These are phyloP conservation scores for Grigorovia transvaalensis DNA, from an alignment of 805 yeast genomes.

Conservation along the genomic window DNA sequence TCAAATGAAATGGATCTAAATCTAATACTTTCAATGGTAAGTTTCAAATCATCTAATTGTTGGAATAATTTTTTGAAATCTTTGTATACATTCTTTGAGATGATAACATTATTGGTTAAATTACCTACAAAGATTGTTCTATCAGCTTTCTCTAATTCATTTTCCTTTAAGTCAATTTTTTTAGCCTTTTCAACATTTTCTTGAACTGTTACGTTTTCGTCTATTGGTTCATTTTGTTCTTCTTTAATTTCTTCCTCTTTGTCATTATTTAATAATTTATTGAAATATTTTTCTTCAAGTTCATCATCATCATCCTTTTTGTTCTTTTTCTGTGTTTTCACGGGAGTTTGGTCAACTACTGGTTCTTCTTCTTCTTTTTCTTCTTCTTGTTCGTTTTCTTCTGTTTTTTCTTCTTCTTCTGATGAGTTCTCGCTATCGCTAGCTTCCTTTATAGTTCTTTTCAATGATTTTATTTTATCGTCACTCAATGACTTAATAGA, in stretches of 20 bases:
- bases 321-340: conserved; percentile 3
- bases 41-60: conserved; percentile 19
- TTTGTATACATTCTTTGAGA: conserved; percentile 50
- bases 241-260: conserved; percentile 24
- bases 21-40: conserved; percentile 58
- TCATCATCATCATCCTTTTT: conserved; percentile 30
- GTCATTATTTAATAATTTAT: conserved; percentile 31
- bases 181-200: conserved; percentile 31
- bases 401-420: conserved; percentile 9
- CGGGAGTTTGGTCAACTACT: neutral
- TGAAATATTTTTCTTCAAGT: conserved; percentile 44
- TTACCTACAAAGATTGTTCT: conserved; percentile 85
- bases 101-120: conserved; percentile 53
- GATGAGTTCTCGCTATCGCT: no score
- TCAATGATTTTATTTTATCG: conserved; percentile 7
- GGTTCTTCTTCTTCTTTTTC: neutral
- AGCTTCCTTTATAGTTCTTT: conserved; percentile 14
- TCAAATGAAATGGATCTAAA: conserved; percentile 88
- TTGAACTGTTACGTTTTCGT: conserved; percentile 11
- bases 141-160: conserved; percentile 74
- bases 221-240: conserved; percentile 9
- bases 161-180: conserved; percentile 49
- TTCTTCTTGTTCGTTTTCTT: conserved; percentile 1
- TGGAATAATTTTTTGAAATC: conserved; percentile 54
- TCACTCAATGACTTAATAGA: conserved; percentile 40